Conservation (phyloP, 768 basidiomycete species). For the Suillus cothurnatus region DNA sequence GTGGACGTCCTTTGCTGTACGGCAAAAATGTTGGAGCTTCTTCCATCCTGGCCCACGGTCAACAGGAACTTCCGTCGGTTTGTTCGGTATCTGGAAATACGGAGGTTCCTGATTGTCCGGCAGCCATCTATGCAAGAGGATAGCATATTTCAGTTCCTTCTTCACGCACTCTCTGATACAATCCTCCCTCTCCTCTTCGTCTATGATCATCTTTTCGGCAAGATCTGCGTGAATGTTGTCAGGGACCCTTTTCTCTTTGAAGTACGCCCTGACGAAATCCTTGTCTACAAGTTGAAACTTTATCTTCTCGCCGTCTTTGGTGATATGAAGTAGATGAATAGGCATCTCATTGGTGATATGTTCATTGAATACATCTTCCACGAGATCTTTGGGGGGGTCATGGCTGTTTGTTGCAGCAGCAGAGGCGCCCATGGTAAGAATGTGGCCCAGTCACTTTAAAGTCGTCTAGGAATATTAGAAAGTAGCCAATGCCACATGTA, state of each 20-base stretch:
- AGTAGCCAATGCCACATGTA: too few species aligned
- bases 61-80: neutral
- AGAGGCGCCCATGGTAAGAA: neutral
- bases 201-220: neutral
- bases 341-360: slow-evolving; percentile 4
- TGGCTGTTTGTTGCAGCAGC: neutral
- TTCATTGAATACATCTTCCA: neutral
- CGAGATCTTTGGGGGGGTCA: neutral
- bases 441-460: too few species aligned
- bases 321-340: slow-evolving; percentile 6
- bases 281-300: neutral
- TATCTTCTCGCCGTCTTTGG: neutral
- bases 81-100: neutral
- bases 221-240: neutral
- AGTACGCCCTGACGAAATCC: neutral
- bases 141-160: slow-evolving; percentile 9
- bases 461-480: neutral
- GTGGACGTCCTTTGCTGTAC: neutral
- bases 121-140: slow-evolving; percentile 11
- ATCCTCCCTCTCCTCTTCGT: slow-evolving; percentile 4
- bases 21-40: slow-evolving; percentile 10
- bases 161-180: slow-evolving; percentile 2
- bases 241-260: neutral
- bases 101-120: neutral
- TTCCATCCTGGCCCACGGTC: neutral